A percentile compares a stretch with the other conserved stretches of the same genome.
These are phyloP conservation scores for Ceratobasidium sp. DNA, from an alignment of 1,284 basidiomycete genomes.

Conservation along the genomic window DNA sequence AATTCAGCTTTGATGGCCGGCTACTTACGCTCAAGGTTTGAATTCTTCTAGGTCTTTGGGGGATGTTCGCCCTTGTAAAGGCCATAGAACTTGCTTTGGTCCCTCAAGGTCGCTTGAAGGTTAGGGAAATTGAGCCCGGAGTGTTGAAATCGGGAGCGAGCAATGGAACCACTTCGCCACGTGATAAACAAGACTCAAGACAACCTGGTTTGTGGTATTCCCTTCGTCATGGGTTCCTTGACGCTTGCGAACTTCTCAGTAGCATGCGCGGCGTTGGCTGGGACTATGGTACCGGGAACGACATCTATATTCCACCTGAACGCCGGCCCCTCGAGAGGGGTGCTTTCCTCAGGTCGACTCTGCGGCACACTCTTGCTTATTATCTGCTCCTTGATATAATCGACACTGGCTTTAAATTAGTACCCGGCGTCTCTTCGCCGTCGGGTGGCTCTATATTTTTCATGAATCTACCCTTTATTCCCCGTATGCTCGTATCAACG, in stretches of 20 bases:
- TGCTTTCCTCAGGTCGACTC: slow-evolving; percentile 62
- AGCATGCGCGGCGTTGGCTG: slow-evolving; percentile 67
- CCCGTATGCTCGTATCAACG: slow-evolving; percentile 59
- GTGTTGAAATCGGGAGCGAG: slow-evolving; percentile 40
- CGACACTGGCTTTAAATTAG: slow-evolving; percentile 64
- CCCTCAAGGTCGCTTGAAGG: slow-evolving; percentile 44
- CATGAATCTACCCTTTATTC: slow-evolving; percentile 54
- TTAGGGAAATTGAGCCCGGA: slow-evolving; percentile 45
- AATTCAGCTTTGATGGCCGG: not conserved
- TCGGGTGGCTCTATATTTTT: slow-evolving; percentile 70
- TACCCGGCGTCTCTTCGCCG: slow-evolving; percentile 66
- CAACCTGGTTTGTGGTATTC: slow-evolving; percentile 42
- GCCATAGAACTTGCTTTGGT: slow-evolving; percentile 53
- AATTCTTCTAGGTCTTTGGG: slow-evolving; percentile 47
- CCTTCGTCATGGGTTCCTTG: slow-evolving; percentile 56
- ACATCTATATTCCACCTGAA: slow-evolving; percentile 59
- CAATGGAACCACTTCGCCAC: slow-evolving; percentile 30
- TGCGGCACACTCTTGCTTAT: slow-evolving; percentile 58
- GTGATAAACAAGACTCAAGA: slow-evolving; percentile 23
- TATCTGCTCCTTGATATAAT: slow-evolving; percentile 65
- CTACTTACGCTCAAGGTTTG: slow-evolving; percentile 13
- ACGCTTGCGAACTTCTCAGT: slow-evolving; percentile 63
- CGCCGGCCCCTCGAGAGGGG: slow-evolving; percentile 55
- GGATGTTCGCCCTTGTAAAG: slow-evolving; percentile 57
- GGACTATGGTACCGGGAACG: slow-evolving; percentile 62